Evolutionary conservation across 2,329 filamentous ascomycete species (phyloP).

Genomic region (Colletotrichum godetiae): DNA sequence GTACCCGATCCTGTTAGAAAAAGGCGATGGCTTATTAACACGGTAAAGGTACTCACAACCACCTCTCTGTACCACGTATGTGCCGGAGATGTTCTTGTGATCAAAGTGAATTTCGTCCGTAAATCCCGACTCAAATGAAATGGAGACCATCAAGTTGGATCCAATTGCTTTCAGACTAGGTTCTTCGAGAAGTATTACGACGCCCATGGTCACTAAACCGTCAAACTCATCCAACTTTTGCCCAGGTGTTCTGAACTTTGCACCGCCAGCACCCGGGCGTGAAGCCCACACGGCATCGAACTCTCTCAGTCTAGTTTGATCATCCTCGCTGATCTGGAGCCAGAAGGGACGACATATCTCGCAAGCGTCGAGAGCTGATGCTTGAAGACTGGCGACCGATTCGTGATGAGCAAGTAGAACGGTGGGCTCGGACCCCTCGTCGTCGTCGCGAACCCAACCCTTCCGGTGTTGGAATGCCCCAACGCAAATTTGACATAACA

Average conservation of each 20-base stretch:
- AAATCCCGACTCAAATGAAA: conserved; percentile 5
- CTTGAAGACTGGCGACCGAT: conserved; percentile 1
- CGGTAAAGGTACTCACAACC: neutral
- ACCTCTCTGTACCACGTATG: neutral
- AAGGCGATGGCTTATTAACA: neutral
- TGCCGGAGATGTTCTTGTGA: neutral
- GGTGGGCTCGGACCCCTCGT: neutral
- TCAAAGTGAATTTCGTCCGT: neutral
- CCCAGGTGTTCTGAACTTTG: neutral
- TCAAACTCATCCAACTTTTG: neutral
- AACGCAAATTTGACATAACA: neutral
- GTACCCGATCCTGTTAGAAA: neutral
- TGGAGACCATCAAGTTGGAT: neutral
- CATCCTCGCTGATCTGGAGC: neutral
- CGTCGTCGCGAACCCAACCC: neutral
- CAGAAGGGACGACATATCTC: conserved; percentile 21
- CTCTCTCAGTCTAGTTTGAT: neutral
- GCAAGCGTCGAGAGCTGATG: conserved; percentile 1
- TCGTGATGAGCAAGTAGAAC: conserved; percentile 11
- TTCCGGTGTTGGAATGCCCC: conserved; percentile 13
- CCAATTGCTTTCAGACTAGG: neutral
- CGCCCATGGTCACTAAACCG: neutral
- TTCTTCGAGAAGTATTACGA: neutral
- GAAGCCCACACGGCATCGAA: neutral
- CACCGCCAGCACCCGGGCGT: neutral